Base-by-base conservation (phyloP, 805 yeast species). In the Saccharomycopsis babjevae region DNA sequence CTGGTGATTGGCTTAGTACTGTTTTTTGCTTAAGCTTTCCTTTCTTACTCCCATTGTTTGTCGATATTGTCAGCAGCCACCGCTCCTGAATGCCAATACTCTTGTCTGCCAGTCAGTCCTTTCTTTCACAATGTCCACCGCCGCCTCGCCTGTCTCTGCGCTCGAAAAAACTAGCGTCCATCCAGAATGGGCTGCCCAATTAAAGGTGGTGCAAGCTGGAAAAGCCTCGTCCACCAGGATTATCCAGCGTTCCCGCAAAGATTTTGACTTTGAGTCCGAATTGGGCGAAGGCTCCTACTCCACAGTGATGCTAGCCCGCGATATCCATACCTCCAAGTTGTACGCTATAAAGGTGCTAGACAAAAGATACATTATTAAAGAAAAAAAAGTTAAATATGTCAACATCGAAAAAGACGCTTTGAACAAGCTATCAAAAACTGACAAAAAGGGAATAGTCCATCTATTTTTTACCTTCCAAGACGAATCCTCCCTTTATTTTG, bases 201-300 rank as follows among this genome's bases (percentile, higher is more conserved):
- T 63, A 11, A 61, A 63, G 46, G 62, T 61, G 38, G 60, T 57
- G 11, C 64, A 61, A 36, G 57, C 32, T 2, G 20, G 13, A 1
- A 42, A 55, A 11, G 62, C 61, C 36, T 62, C 64, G 2, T 16
- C 50, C 16, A 61, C 64, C 1, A 56, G 55, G 22, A 57, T 61
- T 10, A 55, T 63, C 16, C 38, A 57, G 11, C 38, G 65, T 15
- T 46, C 62, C 18, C 57, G 57, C 25, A 58, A 22, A 16, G 99
- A 94, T 70, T 94, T 92, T 72, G 86, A 84, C 64, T 90, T 94
- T 70, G 96, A 96, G 10, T 84, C 89, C 18, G 84, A 87, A 54
- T 81, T 94, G 34, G 99, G 99, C 36, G 96, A 89, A 70, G 99
- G 99, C 1, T 90, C 97, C 6, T 94, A 93, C 70, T 91, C 97